A percentile compares a stretch with the other conserved stretches of the same genome.
These are phyloP conservation scores for Tulasnella sp. DNA, from an alignment of 768 basidiomycete genomes.

Conservation along the genomic window DNA sequence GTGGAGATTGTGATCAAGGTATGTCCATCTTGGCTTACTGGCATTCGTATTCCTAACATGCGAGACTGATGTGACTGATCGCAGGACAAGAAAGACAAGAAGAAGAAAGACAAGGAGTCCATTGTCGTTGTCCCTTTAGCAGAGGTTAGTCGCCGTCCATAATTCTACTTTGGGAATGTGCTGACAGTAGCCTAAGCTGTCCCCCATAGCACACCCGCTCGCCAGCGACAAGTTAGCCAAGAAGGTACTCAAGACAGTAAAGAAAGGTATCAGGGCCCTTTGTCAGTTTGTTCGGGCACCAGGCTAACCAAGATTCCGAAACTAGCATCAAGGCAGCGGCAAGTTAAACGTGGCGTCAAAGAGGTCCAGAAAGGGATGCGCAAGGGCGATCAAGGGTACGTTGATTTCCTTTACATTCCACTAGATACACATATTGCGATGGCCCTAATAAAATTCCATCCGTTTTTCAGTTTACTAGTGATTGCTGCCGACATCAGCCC, in stretches of 20 bases:
- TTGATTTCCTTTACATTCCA: too few relatives aligned
- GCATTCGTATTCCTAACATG: conserved; percentile 15
- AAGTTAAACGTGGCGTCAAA: conserved; percentile 96
- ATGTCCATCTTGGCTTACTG: background rate
- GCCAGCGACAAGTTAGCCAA: conserved; percentile 89
- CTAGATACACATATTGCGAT: conserved; percentile 11
- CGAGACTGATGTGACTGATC: conserved; percentile 17
- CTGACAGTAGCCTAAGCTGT: conserved; percentile 34
- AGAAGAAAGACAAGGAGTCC: conserved; percentile 50
- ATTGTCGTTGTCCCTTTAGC: conserved; percentile 55
- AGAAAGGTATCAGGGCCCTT: conserved; percentile 49
- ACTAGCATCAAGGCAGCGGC: conserved; percentile 82
- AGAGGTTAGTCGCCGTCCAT: conserved; percentile 29
- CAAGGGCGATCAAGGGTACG: conserved; percentile 93
- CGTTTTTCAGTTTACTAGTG: conserved; percentile 54
- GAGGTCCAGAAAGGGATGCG: conserved; percentile 96
- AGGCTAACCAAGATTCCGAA: conserved; percentile 10
- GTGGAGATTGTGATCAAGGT: conserved; percentile 14
- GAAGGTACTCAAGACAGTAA: conserved; percentile 89
- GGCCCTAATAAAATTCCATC: background rate
- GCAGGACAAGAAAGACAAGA: conserved; percentile 41
- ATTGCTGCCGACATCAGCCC: conserved; percentile 97
- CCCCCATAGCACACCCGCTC: conserved; percentile 88
- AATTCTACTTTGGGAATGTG: too few relatives aligned
- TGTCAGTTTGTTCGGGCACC: background rate